These are phyloP conservation scores for Herpomyces periplanetae DNA, from an alignment of 2,329 filamentous ascomycete species.

Conservation along the genomic window DNA sequence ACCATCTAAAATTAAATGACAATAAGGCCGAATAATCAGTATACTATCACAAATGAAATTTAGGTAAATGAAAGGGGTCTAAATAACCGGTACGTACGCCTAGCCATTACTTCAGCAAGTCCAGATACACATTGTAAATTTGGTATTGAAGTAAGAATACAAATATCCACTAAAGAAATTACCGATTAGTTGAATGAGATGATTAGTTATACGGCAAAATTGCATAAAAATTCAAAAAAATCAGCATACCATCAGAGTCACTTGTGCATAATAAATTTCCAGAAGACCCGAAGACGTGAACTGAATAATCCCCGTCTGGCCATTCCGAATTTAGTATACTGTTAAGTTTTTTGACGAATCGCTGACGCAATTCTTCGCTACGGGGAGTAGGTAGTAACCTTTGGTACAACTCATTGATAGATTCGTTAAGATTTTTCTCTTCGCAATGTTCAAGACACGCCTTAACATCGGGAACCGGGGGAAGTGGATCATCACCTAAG, in stretches of 20 bases:
- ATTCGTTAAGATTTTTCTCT: conserved; percentile 30
- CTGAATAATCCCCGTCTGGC: conserved; percentile 58
- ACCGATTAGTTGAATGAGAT: conserved; percentile 3
- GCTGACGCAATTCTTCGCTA: conserved; percentile 31
- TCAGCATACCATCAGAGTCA: conserved; percentile 75
- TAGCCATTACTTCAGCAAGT: conserved; percentile 47
- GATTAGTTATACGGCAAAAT: not conserved
- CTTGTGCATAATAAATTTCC: conserved; percentile 77
- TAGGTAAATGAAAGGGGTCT: conserved; percentile 1
- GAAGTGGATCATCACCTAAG: conserved; percentile 40
- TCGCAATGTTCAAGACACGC: conserved; percentile 26
- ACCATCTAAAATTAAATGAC: conserved; percentile 18
- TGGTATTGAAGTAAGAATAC: conserved; percentile 66
- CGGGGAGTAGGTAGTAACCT: conserved; percentile 41
- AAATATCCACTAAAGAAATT: conserved; percentile 39
- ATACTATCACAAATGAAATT: conserved; percentile 1
- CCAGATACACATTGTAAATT: conserved; percentile 61
- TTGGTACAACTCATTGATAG: conserved; percentile 54
- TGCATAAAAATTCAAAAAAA: conserved; percentile 1
- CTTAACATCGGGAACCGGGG: conserved; percentile 27
- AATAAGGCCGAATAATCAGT: conserved; percentile 3
- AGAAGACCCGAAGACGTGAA: conserved; percentile 88
- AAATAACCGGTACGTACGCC: conserved; percentile 19
- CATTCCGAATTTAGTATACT: conserved; percentile 57
- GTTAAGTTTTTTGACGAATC: conserved; percentile 54